Percentiles rank a stretch among this genome's conserved stretches.
Conservation (phyloP, 768 basidiomycete species). For the Hydnum rufescens region DNA sequence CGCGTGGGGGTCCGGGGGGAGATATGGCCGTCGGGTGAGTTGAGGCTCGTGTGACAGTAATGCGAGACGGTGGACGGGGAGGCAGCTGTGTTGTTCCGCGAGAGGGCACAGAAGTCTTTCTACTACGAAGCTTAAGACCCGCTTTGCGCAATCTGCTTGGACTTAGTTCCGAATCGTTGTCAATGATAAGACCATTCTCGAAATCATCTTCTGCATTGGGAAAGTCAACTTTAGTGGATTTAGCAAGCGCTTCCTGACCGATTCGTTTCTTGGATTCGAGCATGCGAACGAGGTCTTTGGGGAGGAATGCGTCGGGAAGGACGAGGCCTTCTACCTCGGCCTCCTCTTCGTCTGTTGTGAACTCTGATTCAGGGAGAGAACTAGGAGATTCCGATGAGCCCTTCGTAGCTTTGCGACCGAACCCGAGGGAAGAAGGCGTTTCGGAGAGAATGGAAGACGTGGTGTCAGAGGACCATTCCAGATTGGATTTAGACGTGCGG, state of each 20-base stretch:
- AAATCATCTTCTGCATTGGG: conserved; percentile 51
- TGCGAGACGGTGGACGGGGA: neutral
- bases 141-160: conserved; percentile 37
- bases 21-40: neutral
- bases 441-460: conserved; percentile 72
- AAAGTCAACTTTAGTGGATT: conserved; percentile 20
- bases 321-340: conserved; percentile 66
- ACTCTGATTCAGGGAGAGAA: conserved; percentile 40
- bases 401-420: conserved; percentile 34
- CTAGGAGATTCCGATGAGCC: conserved; percentile 30
- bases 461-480: conserved; percentile 45
- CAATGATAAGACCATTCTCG: conserved; percentile 66
- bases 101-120: neutral
- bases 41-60: neutral
- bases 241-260: conserved; percentile 33
- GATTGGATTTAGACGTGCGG: conserved; percentile 52
- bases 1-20: neutral
- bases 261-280: conserved; percentile 35
- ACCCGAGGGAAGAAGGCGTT: conserved; percentile 60
- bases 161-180: conserved; percentile 65
- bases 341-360: conserved; percentile 48
- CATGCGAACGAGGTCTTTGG: conserved; percentile 29
- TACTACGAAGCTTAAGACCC: neutral
- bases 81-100: neutral
- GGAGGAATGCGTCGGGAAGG: conserved; percentile 51